Evolutionary conservation across 75 land plant species (phyloP).

Genomic region (Ceratopteris richardii): DNA sequence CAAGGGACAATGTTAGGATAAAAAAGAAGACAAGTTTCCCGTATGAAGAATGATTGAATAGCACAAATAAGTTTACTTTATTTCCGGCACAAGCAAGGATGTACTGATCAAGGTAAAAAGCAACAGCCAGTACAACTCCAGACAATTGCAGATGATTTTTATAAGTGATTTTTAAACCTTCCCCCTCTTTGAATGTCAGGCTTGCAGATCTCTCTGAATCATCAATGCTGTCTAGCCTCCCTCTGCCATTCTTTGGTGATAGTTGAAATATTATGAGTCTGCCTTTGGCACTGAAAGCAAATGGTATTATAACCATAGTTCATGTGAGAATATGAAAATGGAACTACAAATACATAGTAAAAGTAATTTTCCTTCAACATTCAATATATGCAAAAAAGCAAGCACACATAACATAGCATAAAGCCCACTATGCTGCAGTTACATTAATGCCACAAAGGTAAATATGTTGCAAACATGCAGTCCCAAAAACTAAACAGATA

Average conservation of each 20-base stretch:
- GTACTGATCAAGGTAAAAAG: constrained; percentile 74
- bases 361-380: too few relatives aligned
- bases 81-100: constrained; percentile 87
- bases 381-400: too few relatives aligned
- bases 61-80: constrained; percentile 35
- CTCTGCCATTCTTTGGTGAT: constrained; percentile 40
- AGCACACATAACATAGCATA: too few relatives aligned
- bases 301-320: neutral
- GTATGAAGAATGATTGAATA: too few relatives aligned
- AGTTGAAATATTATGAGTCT: constrained; percentile 57
- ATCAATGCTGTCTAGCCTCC: constrained; percentile 10
- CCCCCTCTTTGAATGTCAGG: constrained; percentile 49
- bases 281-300: constrained; percentile 61
- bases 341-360: too few relatives aligned
- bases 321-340: too few relatives aligned
- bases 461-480: too few relatives aligned
- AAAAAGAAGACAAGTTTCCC: neutral
- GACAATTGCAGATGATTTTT: constrained; percentile 29
- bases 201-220: constrained; percentile 3
- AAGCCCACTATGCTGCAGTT: too few relatives aligned
- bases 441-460: too few relatives aligned
- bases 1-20: constrained; percentile 2
- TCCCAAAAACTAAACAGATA: too few relatives aligned
- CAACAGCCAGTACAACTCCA: constrained; percentile 68
- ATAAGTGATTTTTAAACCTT: constrained; percentile 44